Evolutionary conservation across 768 basidiomycete genomes (phyloP), one percentile per base, ranked within the genome.

Genomic region (Suillus luteus): DNA sequence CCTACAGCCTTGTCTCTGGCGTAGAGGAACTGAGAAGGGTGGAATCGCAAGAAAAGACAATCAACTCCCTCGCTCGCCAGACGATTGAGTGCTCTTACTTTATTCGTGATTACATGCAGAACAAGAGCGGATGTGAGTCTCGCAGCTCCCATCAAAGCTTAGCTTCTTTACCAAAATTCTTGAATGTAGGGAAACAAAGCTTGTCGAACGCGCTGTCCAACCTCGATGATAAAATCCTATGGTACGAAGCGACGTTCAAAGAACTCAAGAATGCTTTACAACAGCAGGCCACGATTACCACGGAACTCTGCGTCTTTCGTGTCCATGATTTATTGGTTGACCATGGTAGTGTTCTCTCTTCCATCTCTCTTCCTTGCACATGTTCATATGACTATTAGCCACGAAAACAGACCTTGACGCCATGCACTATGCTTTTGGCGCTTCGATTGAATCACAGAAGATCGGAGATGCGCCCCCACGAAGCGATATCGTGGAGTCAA

Each of bases 21-120:
- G 54, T 49, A 11, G 52, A 66, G 5, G 55, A 57, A n/a, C 54
- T 67, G 14, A 40, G 27, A 35, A 49, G 22, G 12, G 59, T 67
- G 14, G 54, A 61, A 14, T 63, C 62, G 6, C 62, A 67, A 17
- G 44, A 8, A n/a, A 37, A 60, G 40, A 63, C 63, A 5, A 66
- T 67, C 22, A n/a, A 15, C 9, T 40, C 40, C 3, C 59, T 75
- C 48, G 59, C 66, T 7, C 57, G 65, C 19, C 74, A 76, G 63
- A 70, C 70, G 3, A 65, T 67, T 6, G 75, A 76, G 55, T 76
- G 75, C 52, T 69, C 67, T 2, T 74, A 75, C 64, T 76, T 76
- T 48, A 72, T 76, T 35, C 65, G 62, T 10, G 71, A 71, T 40
- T 73, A 74, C 58, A 62, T 68, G 43, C 69, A 64, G 58, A 66